Evolutionary conservation across 352 stramenopile species (phyloP), one percentile per base, ranked within the genome.

Genomic region (Phytophthora niederhauseri): DNA sequence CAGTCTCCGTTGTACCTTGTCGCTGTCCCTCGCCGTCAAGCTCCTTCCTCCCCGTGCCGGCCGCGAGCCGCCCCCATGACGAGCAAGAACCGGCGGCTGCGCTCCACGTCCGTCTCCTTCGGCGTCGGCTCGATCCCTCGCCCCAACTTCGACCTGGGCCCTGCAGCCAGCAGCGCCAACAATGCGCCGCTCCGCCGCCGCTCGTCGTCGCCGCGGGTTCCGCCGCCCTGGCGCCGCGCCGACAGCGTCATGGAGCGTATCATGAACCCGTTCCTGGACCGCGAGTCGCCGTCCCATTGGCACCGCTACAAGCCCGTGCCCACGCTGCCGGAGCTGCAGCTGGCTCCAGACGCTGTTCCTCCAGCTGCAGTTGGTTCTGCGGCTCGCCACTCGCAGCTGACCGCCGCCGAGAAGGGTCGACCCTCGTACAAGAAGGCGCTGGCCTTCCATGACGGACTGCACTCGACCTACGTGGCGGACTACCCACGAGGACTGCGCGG

Each of bases 391-490:
- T 62, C 28, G 4, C 50, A 71, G 34, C 30, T 65, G 45, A 43
- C 31, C 26, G 26, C 30, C 17, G 56, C 26, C 12, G 57, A 73
- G 31, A 70, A 73, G 20, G 20, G 57, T 9, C 48, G 52, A 24
- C 57, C 54, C n/a, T 63, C 53, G 34, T 85, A 86, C 66, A 73
- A 71, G 49, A 92, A 92, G 62, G 73, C 78, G 12, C 61, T 80
- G 24, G 82, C 77, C 11, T 94, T 93, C 51, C 75, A 94, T 57
- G 76, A 81, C 46, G 80, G 86, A 57, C 84, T 91, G 58, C 87
- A 94, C 67, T 92, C 87, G 52, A 78, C 88, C n/a, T 94, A 94
- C 69, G 78, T 94, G 43, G 75, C 84, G 0, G 70, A 80, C 61
- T 85, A 91, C 60, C 83, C 84, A 2, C 75, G 57, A 66, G 85